Evolutionary conservation across 257 asterid species (phyloP).

Genomic region (Jasminum sambac): DNA sequence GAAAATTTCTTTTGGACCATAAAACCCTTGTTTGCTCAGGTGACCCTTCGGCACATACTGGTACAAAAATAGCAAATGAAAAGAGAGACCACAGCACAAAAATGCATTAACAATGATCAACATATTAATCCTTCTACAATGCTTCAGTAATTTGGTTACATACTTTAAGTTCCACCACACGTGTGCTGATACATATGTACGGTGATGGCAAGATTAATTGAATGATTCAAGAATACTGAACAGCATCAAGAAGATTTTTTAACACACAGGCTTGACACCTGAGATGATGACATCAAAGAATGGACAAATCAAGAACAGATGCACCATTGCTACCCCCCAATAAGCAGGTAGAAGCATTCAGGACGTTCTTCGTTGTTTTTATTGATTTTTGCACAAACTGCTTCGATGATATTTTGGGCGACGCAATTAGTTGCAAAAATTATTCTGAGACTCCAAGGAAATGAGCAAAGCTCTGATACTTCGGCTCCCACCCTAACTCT

Average conservation of each 20-base stretch:
- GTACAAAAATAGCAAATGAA: too few species aligned
- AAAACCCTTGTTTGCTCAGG: too few species aligned
- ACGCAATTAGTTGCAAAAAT: conserved; percentile 5
- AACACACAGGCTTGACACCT: not conserved
- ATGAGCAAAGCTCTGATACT: conserved; percentile 72
- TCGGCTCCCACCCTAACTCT: conserved; percentile 84
- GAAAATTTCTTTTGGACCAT: too few species aligned
- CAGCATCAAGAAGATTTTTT: too few species aligned
- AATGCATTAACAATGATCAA: too few species aligned
- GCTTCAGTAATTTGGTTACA: not conserved
- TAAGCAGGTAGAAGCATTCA: not conserved
- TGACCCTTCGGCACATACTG: too few species aligned
- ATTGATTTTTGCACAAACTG: conserved; percentile 12
- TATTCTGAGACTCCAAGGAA: conserved; percentile 61
- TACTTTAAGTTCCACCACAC: not conserved
- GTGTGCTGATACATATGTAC: not conserved
- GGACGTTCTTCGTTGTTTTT: not conserved
- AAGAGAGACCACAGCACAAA: too few species aligned
- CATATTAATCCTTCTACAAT: not conserved
- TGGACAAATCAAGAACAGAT: not conserved
- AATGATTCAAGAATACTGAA: too few species aligned
- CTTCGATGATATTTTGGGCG: not conserved
- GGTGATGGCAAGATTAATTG: not conserved
- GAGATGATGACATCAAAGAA: conserved; percentile 17
- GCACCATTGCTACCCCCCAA: conserved; percentile 5